Base-by-base conservation (phyloP, 2,329 filamentous ascomycete genomes). In the Monilinia laxa region DNA sequence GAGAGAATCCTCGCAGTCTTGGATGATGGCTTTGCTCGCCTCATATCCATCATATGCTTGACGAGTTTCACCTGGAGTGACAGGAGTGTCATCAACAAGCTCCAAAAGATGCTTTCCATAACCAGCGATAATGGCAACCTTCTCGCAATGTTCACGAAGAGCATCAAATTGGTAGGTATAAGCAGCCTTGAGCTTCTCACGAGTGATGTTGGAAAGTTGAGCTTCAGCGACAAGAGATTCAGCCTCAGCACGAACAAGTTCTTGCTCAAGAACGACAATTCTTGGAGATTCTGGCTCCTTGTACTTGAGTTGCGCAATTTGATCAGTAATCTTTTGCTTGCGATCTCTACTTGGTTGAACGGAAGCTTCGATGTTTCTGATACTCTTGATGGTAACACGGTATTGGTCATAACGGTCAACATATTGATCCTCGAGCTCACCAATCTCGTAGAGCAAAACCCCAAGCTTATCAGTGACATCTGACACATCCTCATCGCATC, bases 381-480 rank as follows among this genome's bases (percentile, higher is more conserved):
- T 97, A 79, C 93, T 96, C 89, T 99, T 99, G 82, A 99, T 96
- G 64, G 95, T 99, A 67, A 99, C 91, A 77, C 95, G 92, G 83
- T 98, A 99, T 81, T 99, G 95, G 80, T 99, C 95, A 80, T 99
- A 99, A 76, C 93, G 92, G 80, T 99, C 95, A 79, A 99, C 93
- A 76, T 96, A 98, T 77, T 98, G 92, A 77, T 99, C 81, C 80
- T 99, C 95, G 45, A 98, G 88, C 81, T 99, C 95, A 78, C 93
- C 95, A 74, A 99, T 97, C 80, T 77, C 75, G 68, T 98, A 99
- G 75, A 99, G 90, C 75, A 99, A 84, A 60, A 99, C 95, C 76
- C 95, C 95, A 67, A 99, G 88, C 84, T 99, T 99, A 84, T 99
- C 95, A 71, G 95, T 99, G 74, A 99, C 92, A 80, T 99, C 95